Percentiles rank a stretch among this genome's conserved stretches.
phyloP scores from a whole-genome alignment of 2,329 filamentous ascomycete genomes.

The Pseudogymnoascus sp. region DNA sequence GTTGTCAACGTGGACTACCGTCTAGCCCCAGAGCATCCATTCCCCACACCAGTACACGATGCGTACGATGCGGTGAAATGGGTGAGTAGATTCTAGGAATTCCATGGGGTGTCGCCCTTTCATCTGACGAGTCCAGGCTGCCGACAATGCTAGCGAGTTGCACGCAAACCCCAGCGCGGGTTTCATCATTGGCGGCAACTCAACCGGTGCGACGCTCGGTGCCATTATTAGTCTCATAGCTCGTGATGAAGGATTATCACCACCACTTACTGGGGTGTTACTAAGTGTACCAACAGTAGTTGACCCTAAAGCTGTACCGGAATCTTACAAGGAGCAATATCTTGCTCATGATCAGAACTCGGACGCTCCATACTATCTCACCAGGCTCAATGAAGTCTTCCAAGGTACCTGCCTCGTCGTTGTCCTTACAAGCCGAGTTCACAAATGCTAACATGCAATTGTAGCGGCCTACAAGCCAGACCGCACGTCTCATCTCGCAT shows the following conservation, averaged over 20 bases:
- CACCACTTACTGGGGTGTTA: constrained; percentile 35
- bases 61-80: constrained; percentile 39
- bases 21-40: constrained; percentile 39
- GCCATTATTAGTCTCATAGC: constrained; percentile 33
- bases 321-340: background rate
- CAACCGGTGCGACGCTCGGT: constrained; percentile 36
- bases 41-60: constrained; percentile 38
- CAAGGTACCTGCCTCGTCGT: background rate
- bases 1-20: constrained; percentile 36
- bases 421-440: background rate
- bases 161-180: constrained; percentile 35
- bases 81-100: constrained; percentile 16
- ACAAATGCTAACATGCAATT: background rate
- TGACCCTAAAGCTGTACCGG: background rate
- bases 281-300: constrained; percentile 3
- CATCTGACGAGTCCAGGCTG: background rate
- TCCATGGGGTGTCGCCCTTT: background rate
- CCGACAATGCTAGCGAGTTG: background rate
- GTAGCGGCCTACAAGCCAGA: background rate
- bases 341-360: background rate
- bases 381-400: background rate
- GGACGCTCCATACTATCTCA: background rate
- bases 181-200: constrained; percentile 41
- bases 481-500: background rate
- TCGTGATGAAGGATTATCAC: constrained; percentile 32